Base-by-base conservation (phyloP, 2,329 filamentous ascomycete species). In the Piedraia hortae region DNA sequence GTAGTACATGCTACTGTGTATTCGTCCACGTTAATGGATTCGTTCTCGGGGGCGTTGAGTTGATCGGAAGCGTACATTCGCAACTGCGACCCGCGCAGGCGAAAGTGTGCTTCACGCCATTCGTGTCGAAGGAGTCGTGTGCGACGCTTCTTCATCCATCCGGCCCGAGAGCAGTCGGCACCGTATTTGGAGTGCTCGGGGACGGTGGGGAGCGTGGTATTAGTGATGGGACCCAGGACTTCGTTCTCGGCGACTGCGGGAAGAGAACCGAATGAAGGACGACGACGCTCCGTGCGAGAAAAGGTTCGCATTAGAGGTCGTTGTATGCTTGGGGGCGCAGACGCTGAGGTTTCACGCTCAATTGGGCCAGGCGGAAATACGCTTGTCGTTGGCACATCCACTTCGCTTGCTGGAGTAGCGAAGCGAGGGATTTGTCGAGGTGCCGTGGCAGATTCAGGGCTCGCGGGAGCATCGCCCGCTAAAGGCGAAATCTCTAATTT, bases 61-160 rank as follows among this genome's bases (percentile, higher is more conserved):
- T 47, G 41, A 21, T 49, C 46, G 32, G 53, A 51, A 10, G 46
- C 43, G 53, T 80, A 73, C 60, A 82, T 70, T 24, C 70, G 66
- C 10, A 58, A 47, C 24, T 47, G 42, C 1, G 53, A 54, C 32
- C 51, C 53, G 20, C 67, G 66, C 30, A 91, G 67, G 12, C 74
- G 77, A 44, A 85, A 88, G 51, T 82, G 85, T 34, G 77, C 70
- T 42, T 88, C 74, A 38, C 78, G 65, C 80, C 80, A 91, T 50
- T 91, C 80, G 44, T 89, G 74, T 19, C 77, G 73, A 28, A 90
- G 61, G 53, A 90, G 66, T 38, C 66, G 67, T 15, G 71, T 88
- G 51, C 77, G 77, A 40, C 82, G 74, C 56, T 89, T 90, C 56
- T 89, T 89, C 65, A 97, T 89, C 46, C 68, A 78, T 2, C 85